Evolutionary conservation across 352 stramenopile genomes (phyloP).

Genomic region (Phytopythium helicoides): DNA sequence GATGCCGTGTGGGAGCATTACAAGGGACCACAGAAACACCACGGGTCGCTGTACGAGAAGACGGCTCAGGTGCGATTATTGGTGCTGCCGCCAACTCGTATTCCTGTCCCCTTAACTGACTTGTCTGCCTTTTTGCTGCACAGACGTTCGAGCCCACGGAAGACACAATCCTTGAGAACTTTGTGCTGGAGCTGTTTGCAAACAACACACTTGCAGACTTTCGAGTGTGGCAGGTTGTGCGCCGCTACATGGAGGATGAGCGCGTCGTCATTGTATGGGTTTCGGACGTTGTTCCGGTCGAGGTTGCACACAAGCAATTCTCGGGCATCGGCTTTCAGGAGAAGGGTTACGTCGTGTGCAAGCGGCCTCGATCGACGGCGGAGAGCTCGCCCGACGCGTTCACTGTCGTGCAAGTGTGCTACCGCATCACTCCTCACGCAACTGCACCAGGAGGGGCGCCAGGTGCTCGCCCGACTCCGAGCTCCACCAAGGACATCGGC

Average conservation of each 20-base stretch:
- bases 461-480: constrained; percentile 12
- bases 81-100: not conserved
- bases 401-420: constrained; percentile 31
- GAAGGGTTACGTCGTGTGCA: constrained; percentile 32
- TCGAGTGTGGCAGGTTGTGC: constrained; percentile 29
- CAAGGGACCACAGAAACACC: constrained; percentile 38
- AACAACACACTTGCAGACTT: constrained; percentile 31
- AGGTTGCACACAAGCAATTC: constrained; percentile 42
- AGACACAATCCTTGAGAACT: constrained; percentile 32
- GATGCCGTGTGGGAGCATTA: constrained; percentile 45
- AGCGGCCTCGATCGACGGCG: constrained; percentile 13
- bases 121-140: not conserved
- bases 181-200: constrained; percentile 28
- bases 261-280: constrained; percentile 59
- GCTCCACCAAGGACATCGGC: constrained; percentile 23
- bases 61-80: constrained; percentile 26
- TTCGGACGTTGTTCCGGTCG: constrained; percentile 44
- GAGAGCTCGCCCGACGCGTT: constrained; percentile 19
- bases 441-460: constrained; percentile 3
- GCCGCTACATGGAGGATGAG: constrained; percentile 31
- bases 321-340: constrained; percentile 32
- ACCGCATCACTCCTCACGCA: constrained; percentile 35
- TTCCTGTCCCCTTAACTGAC: not conserved
- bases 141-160: constrained; percentile 20
- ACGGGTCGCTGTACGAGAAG: constrained; percentile 39